phyloP scores from a whole-genome alignment of 2,329 filamentous ascomycete genomes.

The Monosporascus sp. region DNA sequence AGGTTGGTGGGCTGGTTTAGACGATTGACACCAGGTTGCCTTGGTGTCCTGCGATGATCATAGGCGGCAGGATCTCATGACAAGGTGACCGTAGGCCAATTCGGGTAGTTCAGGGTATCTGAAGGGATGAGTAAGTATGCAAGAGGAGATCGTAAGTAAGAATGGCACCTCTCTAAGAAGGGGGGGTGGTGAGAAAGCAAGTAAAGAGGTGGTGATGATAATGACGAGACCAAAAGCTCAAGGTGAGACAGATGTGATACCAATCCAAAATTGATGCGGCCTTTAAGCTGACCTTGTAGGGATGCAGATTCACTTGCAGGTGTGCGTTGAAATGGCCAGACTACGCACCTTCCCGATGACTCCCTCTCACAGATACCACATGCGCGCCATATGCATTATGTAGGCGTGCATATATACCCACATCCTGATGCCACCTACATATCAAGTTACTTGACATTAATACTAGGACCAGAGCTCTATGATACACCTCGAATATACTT shows the following conservation, averaged over 20 bases:
- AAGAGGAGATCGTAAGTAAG: background rate
- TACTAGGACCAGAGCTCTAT: too few species aligned
- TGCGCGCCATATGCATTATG: background rate
- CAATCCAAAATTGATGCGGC: constrained; percentile 9
- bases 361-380: background rate
- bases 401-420: background rate
- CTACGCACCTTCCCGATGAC: background rate
- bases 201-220: background rate
- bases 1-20: too few species aligned
- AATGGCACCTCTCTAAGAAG: background rate
- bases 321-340: background rate
- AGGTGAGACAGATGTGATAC: constrained; percentile 25
- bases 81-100: background rate
- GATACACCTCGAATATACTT: too few species aligned
- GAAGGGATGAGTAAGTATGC: background rate
- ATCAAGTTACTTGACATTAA: background rate
- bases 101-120: background rate
- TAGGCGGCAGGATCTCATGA: background rate
- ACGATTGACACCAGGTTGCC: background rate
- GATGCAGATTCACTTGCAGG: background rate
- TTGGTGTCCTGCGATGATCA: background rate
- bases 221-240: constrained; percentile 6
- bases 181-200: background rate
- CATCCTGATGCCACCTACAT: background rate
- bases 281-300: constrained; percentile 9